Conservation (phyloP, 805 yeast species). For the Saturnispora mendoncae region DNA sequence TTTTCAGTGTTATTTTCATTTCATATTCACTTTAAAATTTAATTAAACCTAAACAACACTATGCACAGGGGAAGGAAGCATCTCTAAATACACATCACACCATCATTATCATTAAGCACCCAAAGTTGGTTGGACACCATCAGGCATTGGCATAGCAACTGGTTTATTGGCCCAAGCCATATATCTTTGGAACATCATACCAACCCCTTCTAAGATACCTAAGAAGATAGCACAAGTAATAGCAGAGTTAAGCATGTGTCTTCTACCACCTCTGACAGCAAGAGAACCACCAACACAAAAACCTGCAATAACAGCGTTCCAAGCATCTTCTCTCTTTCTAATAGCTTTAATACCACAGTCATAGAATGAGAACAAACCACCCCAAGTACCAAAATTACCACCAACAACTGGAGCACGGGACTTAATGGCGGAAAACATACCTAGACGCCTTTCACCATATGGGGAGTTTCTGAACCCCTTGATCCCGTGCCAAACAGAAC, state of each 20-base stretch:
- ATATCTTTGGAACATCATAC: conserved; percentile 87
- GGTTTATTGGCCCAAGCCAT: conserved; percentile 79
- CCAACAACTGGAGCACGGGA: conserved; percentile 98
- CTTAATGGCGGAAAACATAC: conserved; percentile 83
- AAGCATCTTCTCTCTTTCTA: conserved; percentile 96
- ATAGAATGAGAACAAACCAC: conserved; percentile 91
- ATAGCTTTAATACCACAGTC: conserved; percentile 94
- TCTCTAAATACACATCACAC: background rate
- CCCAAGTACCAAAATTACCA: conserved; percentile 99
- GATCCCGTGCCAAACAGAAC: conserved; percentile 97
- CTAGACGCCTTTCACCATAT: conserved; percentile 86
- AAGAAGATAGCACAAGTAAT: conserved; percentile 94
- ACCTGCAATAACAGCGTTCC: conserved; percentile 97
- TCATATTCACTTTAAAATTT: too few species aligned
- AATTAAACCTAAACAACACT: background rate
- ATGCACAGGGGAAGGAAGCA: background rate
- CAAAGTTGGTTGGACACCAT: conserved; percentile 15
- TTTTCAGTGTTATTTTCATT: too few species aligned
- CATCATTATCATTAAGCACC: conserved; percentile 11
- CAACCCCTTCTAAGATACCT: conserved; percentile 97
- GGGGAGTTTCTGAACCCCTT: conserved; percentile 99
- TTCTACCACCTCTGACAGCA: conserved; percentile 98
- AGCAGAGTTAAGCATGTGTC: conserved; percentile 91
- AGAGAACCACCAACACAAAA: conserved; percentile 96
- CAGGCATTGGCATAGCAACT: conserved; percentile 51